Base-by-base conservation (phyloP, 306 rosid species). In the Casuarina equisetifolia region DNA sequence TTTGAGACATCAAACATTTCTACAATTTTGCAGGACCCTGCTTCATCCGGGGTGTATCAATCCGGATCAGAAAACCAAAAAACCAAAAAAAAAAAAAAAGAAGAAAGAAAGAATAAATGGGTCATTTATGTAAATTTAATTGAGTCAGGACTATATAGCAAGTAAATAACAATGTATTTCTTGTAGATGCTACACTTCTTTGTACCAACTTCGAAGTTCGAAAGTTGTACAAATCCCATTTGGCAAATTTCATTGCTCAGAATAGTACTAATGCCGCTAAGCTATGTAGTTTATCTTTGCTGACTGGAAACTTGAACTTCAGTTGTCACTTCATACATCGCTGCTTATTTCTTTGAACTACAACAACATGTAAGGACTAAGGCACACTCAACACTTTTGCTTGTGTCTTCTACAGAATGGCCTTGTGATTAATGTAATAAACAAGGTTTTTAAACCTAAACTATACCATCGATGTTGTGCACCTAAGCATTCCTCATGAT, bases 1-100 rank as follows among this genome's bases (percentile, higher is more conserved):
- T 72, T 17, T 40, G 48, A 16, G n/a, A 69, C 71, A 69, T 75
- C 70, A 84, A 80, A 82, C 57, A 76, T 76, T 10, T 15, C 71
- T 84, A 82, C 90, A 90, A 83, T 87, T 87, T 90, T 83, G 84
- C 86, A 81, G 80, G 88, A 78, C 89, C 92, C 85, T 87, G 32
- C 78, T 83, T 84, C 86, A 81, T 74, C 84, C 88, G 82, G 86
- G 82, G 79, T 42, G 79, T 70, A 57, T 75, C 48, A 42, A 25
- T 79, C 82, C 78, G 70, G 86, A 80, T 77, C 78, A 72, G 75
- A 78, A 78, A 25, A 25, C 32, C 32, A 25, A 25, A 25, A 25
- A 25, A 25, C 32, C 32, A 25, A 25, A 25, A 25, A 25, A 25
- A 25, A 25, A 25, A 25, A 25, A 25, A 25, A 25, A 25, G 32